These are phyloP conservation scores for Pestalotiopsis sp. DNA, from an alignment of 2,329 filamentous ascomycete species.

Conservation along the genomic window DNA sequence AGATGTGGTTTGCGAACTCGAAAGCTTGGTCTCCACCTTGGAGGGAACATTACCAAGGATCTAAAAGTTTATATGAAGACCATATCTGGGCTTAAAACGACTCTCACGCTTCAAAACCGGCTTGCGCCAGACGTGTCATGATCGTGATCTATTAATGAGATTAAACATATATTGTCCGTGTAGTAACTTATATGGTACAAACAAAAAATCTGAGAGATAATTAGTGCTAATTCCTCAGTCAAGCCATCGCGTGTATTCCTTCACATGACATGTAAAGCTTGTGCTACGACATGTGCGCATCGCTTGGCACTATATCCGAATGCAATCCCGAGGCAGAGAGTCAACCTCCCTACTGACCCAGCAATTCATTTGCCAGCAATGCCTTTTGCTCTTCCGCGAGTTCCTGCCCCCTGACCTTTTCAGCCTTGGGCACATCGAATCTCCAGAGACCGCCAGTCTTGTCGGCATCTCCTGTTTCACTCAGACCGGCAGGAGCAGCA, in stretches of 20 bases:
- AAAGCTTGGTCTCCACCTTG: conserved; percentile 7
- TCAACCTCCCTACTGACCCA: conserved; percentile 28
- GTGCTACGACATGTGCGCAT: not conserved
- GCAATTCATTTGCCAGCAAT: conserved; percentile 34
- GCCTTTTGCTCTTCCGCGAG: conserved; percentile 40
- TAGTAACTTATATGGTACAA: not conserved
- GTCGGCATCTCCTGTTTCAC: conserved; percentile 55
- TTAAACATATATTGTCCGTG: not conserved
- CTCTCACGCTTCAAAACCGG: no score
- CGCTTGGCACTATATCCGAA: not conserved
- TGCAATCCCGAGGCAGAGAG: not conserved
- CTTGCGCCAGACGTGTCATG: no score
- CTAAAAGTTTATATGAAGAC: not conserved
- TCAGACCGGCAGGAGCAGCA: conserved; percentile 49
- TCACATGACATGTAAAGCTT: not conserved
- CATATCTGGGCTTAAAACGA: not conserved
- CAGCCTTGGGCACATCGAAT: conserved; percentile 50
- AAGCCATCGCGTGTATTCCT: not conserved
- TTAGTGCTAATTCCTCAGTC: not conserved
- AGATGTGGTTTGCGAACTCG: conserved; percentile 20
- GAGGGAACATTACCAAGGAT: conserved; percentile 2
- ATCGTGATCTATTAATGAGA: not conserved
- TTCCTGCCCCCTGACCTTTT: conserved; percentile 40
- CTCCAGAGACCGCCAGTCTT: conserved; percentile 65
- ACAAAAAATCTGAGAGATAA: not conserved